phyloP scores from a whole-genome alignment of 768 basidiomycete species.

The Amanita molliuscula region DNA sequence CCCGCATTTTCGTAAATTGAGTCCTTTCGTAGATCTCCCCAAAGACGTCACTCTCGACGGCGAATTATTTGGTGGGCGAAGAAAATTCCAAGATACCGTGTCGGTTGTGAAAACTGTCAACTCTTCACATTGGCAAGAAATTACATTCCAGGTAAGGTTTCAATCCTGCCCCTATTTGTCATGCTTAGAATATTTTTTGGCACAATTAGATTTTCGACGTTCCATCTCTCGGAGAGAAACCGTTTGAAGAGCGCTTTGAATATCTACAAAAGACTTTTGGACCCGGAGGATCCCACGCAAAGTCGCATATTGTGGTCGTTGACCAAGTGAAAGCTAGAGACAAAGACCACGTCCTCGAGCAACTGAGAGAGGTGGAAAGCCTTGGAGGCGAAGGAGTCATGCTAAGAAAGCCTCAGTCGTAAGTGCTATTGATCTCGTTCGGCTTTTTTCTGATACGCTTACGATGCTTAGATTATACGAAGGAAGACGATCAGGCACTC shows the following conservation, averaged over 20 bases:
- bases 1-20: neutral
- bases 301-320: slow-evolving; percentile 35
- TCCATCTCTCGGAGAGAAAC: slow-evolving; percentile 33
- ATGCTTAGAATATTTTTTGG: neutral
- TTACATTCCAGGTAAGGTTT: slow-evolving; percentile 39
- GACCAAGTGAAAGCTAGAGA: slow-evolving; percentile 33
- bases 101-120: slow-evolving; percentile 50
- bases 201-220: slow-evolving; percentile 42
- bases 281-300: slow-evolving; percentile 29
- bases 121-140: slow-evolving; percentile 44
- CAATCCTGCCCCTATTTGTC: neutral
- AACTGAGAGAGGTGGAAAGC: slow-evolving; percentile 41
- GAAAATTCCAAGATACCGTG: slow-evolving; percentile 46
- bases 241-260: slow-evolving; percentile 42
- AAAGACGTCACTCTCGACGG: slow-evolving; percentile 48
- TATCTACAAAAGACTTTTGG: slow-evolving; percentile 37
- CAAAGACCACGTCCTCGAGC: slow-evolving; percentile 42
- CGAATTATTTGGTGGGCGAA: slow-evolving; percentile 48
- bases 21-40: slow-evolving; percentile 31
- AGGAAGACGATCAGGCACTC: slow-evolving; percentile 32
- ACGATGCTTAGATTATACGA: slow-evolving; percentile 32
- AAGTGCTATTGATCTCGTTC: slow-evolving; percentile 11
- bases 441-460: neutral
- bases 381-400: slow-evolving; percentile 52
- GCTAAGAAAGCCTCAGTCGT: slow-evolving; percentile 42